Base-by-base conservation (phyloP, 306 rosid genomes). In the Vachellia collinsii region DNA sequence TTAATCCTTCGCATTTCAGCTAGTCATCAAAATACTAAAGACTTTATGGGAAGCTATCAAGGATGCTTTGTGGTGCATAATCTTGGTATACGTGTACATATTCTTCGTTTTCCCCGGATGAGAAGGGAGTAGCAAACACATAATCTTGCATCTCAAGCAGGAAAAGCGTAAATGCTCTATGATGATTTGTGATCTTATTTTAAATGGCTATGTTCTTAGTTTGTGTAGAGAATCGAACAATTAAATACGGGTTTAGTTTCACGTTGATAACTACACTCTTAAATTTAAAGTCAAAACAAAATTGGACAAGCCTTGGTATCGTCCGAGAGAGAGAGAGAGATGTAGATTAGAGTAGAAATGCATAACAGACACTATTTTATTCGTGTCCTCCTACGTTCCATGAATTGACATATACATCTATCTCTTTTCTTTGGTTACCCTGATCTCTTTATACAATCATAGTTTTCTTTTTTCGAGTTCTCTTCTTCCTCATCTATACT, bases 371-470 rank as follows among this genome's bases (percentile, higher is more conserved):
- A 0, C 70, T 67, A 19, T 20, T 7, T 29, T 50, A 3, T 72
- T 47, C 16, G 48, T 56, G 12, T 38, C 50, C 76, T 54, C 58
- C 36, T 69, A 42, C 5, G 19, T 82, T 70, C 76, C 70, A 42
- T 82, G 72, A 75, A 75, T 48, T 82, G 23, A 59, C 72, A 69
- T 83, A 44, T 11, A 37, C 65, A 69, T 61, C 76, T 75, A 44
- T 62, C 84, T 44, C 58, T 25, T 80, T 65, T 20, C 23, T 84
- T 61, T 83, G 80, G 79, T 61, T 71, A 36, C 71, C 80, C 56
- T 81, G 77, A 37, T 70, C 81, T 37, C 58, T n/a, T 1, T 29
- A 61, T 78, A 14, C 70, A 78, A 41, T 23, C 79, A 22, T 43
- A 75, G 12, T 66, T 68, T 68, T 83, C 79, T 39, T 80, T 42